Evolutionary conservation across 495 filamentous ascomycete genomes (phyloP), one percentile per base, ranked within the genome.

Genomic region (Penicillium dipodomyicola): DNA sequence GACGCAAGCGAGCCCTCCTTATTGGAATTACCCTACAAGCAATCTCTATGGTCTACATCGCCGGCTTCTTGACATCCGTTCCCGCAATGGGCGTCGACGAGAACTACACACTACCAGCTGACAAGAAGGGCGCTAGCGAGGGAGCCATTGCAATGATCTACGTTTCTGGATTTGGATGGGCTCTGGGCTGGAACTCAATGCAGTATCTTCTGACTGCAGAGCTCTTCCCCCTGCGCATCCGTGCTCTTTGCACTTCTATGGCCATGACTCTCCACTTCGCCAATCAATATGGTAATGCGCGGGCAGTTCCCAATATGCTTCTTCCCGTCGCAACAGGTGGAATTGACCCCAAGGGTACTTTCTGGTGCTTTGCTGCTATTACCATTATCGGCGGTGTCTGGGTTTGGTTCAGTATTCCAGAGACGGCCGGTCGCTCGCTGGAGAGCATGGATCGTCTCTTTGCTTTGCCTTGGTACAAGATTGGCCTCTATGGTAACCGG

Each of bases 191-290:
- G 85, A 89, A 89, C 64, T 80, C 76, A 5, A 87, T 89, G 76
- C 88, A 88, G 62, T 92, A 90, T 56, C 78, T 92, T 2, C 77
- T 91, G 46, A 89, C 86, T 22, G 84, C 86, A 0, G 88, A 92
- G 64, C 78, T 92, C 32, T 92, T 88, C 70, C 87, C 88, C 2
- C 72, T 89, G 30, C 71, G 76, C 5, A 79, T 79, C 54, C 76
- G 76, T 22, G 76, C 76, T 7, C 61, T 79, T 22, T 67, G 68
- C 8, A 77, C 74, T 0, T 75, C 72, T 17, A 51, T 72, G 25
- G 67, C 74, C 7, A 79, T 79, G 76, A 77, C 74, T 1, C 76
- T 89, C 52, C 86, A 90, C 64, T 89, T 88, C 66, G 86, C 75
- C 37, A 87, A 87, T 59, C 87, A 90, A 68, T 89, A 89, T 57